Evolutionary conservation across 2,329 filamentous ascomycete genomes (phyloP), one percentile per base, ranked within the genome.

Genomic region (Pseudogymnoascus sp.): DNA sequence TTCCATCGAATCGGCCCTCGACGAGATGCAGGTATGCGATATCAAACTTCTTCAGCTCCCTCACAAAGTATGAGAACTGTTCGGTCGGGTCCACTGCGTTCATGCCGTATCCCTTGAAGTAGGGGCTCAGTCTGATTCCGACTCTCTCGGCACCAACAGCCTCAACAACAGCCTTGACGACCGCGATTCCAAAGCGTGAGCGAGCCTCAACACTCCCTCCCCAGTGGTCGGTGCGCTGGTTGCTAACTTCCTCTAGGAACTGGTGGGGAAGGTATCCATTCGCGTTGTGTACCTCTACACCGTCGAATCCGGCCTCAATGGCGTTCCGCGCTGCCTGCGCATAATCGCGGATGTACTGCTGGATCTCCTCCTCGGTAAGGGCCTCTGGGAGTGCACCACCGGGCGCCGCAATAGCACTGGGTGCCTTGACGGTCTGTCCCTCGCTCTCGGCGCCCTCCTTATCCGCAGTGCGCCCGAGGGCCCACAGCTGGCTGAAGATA

Each of bases 401-500:
- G 11, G 67, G 63, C 16, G 66, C 62, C 5, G 64, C 18, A 16
- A 69, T 65, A 54, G 66, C 43, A 35, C 57, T 58, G 3, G 67
- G 47, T 39, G 62, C 58, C 14, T 64, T 60, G 6, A 62, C 63
- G 9, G 64, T 62, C 6, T 63, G 60, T 1, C 67, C 68, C 11
- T 54, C 47, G 7, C 39, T 59, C 54, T 57, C 57, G 30, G 61
- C 64, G n/a, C 64, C 65, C n/a, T 69, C 69, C 37, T 65, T 65
- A 60, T 63, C 64, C 3, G 70, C 68, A 9, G 71, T 67, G 8
- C 85, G 78, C 4, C 86, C 85, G 0, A 85, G 70, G 1, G 79
- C 79, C 83, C 83, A 87, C 1, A 88, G 73, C 70, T 87, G 85
- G 4, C 79, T 67, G 72, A 78, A 86, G 64, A 86, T 83, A 67